Evolutionary conservation across 352 stramenopile genomes (phyloP), one percentile per base, ranked within the genome.

Genomic region (Pythium plurisporium): DNA sequence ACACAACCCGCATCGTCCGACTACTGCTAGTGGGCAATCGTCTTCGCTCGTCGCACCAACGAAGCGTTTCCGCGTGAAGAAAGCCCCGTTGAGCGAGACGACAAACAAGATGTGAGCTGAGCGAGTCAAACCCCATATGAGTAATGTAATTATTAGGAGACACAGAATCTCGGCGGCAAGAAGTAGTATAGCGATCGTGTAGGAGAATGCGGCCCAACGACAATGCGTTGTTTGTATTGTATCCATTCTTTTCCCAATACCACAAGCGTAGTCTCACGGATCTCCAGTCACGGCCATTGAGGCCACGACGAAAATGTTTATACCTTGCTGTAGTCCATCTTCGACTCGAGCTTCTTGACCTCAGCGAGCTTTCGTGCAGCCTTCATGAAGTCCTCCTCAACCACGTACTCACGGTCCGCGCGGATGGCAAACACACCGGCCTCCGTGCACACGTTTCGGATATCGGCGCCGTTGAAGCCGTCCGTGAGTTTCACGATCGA

Each of bases 311-410:
- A n/a, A n/a, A n/a, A n/a, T n/a, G n/a, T 38, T 79, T 98, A 99
- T 65, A 99, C 96, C 82, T 99, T 99, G 79, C 86, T 97, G 79
- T 99, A 99, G 79, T 99, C 96, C 75, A 99, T 94, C 83, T 99
- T 99, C 50, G 87, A 98, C 82, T 99, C 98, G 41, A 99, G 88
- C 78, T 99, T 99, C 92, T 99, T 99, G 55, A 90, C 97, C 63
- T 99, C 98, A 29, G 90, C 89, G 65, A 99, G 89, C 85, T 99
- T 99, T 54, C 98, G 88, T 45, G 96, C 97, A 3, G 97, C 97
- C 86, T 99, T 99, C 96, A 99, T 99, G 72, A 99, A 99, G 73
- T 99, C 98, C 68, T 99, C 97, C 70, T 99, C 97, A 19, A 99
- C 73, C 23, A 99, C 96, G 81, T 99, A 99, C 67, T 99, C 96